phyloP scores from a whole-genome alignment of 257 asterid genomes.

The Jacaranda mimosifolia region DNA sequence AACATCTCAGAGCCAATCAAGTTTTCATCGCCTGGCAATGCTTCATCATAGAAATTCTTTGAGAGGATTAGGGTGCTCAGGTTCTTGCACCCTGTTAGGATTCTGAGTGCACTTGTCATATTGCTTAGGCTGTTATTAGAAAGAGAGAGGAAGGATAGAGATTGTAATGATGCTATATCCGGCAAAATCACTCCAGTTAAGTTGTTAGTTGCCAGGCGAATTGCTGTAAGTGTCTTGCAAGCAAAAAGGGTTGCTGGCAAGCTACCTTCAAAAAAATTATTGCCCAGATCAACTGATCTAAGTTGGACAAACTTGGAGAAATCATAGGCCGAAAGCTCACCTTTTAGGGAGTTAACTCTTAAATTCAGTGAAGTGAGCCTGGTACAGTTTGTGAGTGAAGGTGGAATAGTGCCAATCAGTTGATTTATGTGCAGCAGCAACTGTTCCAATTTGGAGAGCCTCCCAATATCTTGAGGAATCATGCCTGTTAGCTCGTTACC shows the following conservation, averaged over 20 bases:
- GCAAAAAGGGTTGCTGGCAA: constrained; percentile 75
- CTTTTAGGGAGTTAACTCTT: constrained; percentile 76
- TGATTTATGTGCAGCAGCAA: constrained; percentile 79
- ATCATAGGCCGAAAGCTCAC: constrained; percentile 73
- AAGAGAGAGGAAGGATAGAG: constrained; percentile 82
- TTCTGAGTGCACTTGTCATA: constrained; percentile 67
- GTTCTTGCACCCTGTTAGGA: constrained; percentile 76
- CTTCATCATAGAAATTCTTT: constrained; percentile 72
- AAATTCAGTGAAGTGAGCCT: constrained; percentile 65
- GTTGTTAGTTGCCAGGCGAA: constrained; percentile 77
- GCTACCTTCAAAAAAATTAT: constrained; percentile 67
- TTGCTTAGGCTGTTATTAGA: constrained; percentile 84
- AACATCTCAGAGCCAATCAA: constrained; percentile 56
- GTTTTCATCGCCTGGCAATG: constrained; percentile 55
- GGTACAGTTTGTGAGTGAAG: constrained; percentile 77
- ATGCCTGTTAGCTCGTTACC: constrained; percentile 68
- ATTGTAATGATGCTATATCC: constrained; percentile 58
- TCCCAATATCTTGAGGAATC: constrained; percentile 78
- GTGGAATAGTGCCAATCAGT: constrained; percentile 76
- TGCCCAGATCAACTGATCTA: constrained; percentile 76
- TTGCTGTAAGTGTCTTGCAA: constrained; percentile 77
- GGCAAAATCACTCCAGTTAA: constrained; percentile 74
- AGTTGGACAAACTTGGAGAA: constrained; percentile 76
- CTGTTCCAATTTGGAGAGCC: constrained; percentile 64
- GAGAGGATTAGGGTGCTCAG: constrained; percentile 73